phyloP scores from a whole-genome alignment of 2,329 filamentous ascomycete species.

The Ilyonectria sp. region DNA sequence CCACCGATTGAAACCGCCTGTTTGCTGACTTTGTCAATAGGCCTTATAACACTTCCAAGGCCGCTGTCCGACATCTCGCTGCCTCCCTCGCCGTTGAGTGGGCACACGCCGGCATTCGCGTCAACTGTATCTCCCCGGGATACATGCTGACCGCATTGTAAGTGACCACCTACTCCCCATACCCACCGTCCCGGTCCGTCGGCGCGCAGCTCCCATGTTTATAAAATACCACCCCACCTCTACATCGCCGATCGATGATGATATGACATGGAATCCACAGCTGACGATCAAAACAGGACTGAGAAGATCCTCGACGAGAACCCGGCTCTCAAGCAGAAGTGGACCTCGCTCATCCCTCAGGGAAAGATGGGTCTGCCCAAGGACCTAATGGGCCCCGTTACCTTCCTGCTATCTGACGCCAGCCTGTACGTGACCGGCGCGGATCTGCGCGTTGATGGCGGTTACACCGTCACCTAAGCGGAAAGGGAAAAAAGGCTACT shows the following conservation, averaged over 20 bases:
- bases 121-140: conserved; percentile 95
- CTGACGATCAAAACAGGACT: conserved; percentile 69
- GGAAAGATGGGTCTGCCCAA: conserved; percentile 94
- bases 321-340: conserved; percentile 89
- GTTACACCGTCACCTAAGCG: conserved; percentile 83
- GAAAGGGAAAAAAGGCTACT: conserved; percentile 5
- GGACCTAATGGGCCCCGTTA: conserved; percentile 94
- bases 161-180: conserved; percentile 54
- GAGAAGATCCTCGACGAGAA: conserved; percentile 96
- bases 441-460: conserved; percentile 87
- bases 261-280: conserved; percentile 2
- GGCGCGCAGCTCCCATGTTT: neutral
- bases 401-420: conserved; percentile 87
- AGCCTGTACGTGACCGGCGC: conserved; percentile 80
- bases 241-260: conserved; percentile 28
- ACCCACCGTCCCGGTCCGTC: conserved; percentile 3
- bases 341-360: conserved; percentile 92
- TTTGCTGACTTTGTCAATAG: conserved; percentile 48
- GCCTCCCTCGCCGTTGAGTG: conserved; percentile 93
- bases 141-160: conserved; percentile 97
- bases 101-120: conserved; percentile 88
- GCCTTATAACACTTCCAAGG: conserved; percentile 94
- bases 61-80: conserved; percentile 90
- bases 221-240: neutral
- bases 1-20: neutral